A percentile compares a stretch with the other conserved stretches of the same genome.
phyloP scores from a whole-genome alignment of 306 rosid genomes.

The Mucuna pruriens region DNA sequence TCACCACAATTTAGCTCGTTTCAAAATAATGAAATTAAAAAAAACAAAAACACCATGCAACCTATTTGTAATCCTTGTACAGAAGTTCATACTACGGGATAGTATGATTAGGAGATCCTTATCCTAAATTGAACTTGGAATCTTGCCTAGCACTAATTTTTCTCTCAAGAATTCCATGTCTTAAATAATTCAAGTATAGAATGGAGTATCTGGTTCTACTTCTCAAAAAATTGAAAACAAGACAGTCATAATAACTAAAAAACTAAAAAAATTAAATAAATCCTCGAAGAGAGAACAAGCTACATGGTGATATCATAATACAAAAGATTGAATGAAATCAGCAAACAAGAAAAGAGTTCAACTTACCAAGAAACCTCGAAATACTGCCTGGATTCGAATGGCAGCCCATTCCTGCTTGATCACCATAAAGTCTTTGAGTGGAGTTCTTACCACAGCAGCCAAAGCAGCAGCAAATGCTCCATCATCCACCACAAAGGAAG shows the following conservation, averaged over 20 bases:
- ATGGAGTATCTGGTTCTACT: background rate
- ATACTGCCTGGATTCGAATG: conserved; percentile 75
- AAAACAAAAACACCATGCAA: background rate
- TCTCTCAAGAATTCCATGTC: background rate
- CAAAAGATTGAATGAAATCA: conserved; percentile 20
- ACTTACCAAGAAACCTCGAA: conserved; percentile 78
- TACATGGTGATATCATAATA: background rate
- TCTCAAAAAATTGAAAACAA: background rate
- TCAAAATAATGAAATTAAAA: background rate
- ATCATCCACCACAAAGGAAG: conserved; percentile 46
- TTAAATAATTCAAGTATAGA: background rate
- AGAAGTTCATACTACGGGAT: background rate
- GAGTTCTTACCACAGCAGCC: conserved; percentile 77
- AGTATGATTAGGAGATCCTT: background rate
- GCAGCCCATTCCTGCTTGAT: conserved; percentile 86
- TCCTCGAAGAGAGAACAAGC: conserved; percentile 6
- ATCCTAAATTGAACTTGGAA: background rate
- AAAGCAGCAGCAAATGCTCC: conserved; percentile 67
- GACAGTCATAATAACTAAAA: conserved; percentile 15
- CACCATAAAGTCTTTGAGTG: conserved; percentile 64
- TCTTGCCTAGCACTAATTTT: background rate
- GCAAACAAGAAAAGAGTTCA: background rate
- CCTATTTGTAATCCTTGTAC: background rate
- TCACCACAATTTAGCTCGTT: background rate
- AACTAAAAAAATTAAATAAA: background rate